phyloP scores from a whole-genome alignment of 164 flowering plant species.

The Stephania yunnanensis region DNA sequence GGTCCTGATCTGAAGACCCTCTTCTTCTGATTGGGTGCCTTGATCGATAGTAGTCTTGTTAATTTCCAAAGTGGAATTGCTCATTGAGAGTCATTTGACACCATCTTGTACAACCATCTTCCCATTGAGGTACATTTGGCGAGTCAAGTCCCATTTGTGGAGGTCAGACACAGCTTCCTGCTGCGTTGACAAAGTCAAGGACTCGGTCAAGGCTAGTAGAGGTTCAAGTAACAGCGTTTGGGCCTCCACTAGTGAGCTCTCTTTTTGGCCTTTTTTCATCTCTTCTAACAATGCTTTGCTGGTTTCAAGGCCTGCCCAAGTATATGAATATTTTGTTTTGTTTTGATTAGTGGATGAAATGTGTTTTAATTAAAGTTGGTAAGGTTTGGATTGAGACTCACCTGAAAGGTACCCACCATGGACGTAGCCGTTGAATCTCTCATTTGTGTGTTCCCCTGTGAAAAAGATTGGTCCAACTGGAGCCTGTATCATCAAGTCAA shows the following conservation, averaged over 20 bases:
- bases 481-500: conserved; percentile 39
- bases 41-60: background rate
- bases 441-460: conserved; percentile 88
- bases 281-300: conserved; percentile 50
- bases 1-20: background rate
- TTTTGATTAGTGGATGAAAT: background rate
- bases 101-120: conserved; percentile 54
- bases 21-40: too few species aligned
- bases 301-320: conserved; percentile 63
- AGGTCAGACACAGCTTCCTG: conserved; percentile 44
- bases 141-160: conserved; percentile 58
- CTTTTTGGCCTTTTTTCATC: conserved; percentile 35
- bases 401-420: conserved; percentile 94
- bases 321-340: too few species aligned
- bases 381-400: background rate
- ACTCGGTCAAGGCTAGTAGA: conserved; percentile 45
- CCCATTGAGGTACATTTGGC: conserved; percentile 42
- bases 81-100: conserved; percentile 37
- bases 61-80: background rate
- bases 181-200: conserved; percentile 37
- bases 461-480: conserved; percentile 75
- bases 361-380: background rate
- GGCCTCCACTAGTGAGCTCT: conserved; percentile 17
- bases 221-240: conserved; percentile 48
- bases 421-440: conserved; percentile 79